phyloP scores from a whole-genome alignment of 179 eudicot species.

The Actinidia arguta region DNA sequence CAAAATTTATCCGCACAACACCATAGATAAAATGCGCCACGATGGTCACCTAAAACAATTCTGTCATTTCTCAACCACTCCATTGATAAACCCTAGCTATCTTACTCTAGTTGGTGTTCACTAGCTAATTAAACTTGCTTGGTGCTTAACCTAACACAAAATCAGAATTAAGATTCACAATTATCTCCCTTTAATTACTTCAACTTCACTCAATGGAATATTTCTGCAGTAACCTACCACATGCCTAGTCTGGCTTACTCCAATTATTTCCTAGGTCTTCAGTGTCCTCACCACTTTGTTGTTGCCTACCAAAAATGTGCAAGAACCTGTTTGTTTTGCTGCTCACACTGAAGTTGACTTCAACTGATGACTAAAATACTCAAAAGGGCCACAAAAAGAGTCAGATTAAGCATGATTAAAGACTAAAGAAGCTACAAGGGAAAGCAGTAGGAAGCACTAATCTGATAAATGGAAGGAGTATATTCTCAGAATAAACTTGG shows the following conservation, averaged over 20 bases:
- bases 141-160: neutral
- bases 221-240: neutral
- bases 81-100: neutral
- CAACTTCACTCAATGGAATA: neutral
- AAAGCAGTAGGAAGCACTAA: no score
- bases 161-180: no score
- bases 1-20: no score
- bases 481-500: neutral
- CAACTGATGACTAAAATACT: neutral
- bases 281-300: neutral
- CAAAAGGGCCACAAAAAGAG: neutral
- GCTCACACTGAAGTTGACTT: no score
- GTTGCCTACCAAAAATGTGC: neutral
- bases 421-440: neutral
- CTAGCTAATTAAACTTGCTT: neutral
- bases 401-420: neutral
- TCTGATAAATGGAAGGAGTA: neutral
- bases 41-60: neutral
- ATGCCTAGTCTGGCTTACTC: neutral
- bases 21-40: neutral
- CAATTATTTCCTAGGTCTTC: neutral
- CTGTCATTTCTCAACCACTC: neutral
- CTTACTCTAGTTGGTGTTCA: neutral
- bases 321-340: neutral
- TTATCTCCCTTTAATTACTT: no score